phyloP scores from a whole-genome alignment of 805 yeast species.

The Pichia kluyveri region DNA sequence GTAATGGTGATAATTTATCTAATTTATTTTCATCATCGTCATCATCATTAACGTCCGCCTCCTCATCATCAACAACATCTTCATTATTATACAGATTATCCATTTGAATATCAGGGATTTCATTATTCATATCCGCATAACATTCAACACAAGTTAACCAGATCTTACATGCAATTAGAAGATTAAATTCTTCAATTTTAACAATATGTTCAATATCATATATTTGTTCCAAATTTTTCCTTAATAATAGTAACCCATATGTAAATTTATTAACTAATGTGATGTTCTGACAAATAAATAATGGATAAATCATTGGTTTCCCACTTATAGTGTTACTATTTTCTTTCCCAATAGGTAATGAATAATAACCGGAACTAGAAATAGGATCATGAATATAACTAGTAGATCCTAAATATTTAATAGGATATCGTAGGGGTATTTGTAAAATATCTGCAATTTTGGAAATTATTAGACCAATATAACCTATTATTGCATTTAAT shows the following conservation, averaged over 20 bases:
- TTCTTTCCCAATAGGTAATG: neutral
- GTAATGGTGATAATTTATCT: constrained; percentile 1
- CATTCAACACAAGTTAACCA: constrained; percentile 22
- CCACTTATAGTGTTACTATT: constrained; percentile 7
- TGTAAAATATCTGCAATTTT: constrained; percentile 32
- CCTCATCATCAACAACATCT: neutral
- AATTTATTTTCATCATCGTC: neutral
- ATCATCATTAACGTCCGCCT: neutral
- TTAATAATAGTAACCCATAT: constrained; percentile 38
- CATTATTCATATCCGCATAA: constrained; percentile 1
- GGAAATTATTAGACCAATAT: constrained; percentile 33
- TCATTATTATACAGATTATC: neutral
- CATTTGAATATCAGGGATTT: neutral
- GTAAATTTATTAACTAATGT: constrained; percentile 34
- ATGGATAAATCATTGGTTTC: constrained; percentile 35
- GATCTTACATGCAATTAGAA: constrained; percentile 27
- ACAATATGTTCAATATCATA: constrained; percentile 23
- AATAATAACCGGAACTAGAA: constrained; percentile 13
- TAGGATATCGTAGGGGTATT: constrained; percentile 41
- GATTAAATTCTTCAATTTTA: constrained; percentile 23
- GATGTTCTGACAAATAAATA: constrained; percentile 38
- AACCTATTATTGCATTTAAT: constrained; percentile 41
- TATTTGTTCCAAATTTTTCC: constrained; percentile 39
- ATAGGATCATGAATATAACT: constrained; percentile 42
- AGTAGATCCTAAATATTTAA: constrained; percentile 37